phyloP scores from a whole-genome alignment of 2,329 filamentous ascomycete genomes.

The Cladosporium sp. region DNA sequence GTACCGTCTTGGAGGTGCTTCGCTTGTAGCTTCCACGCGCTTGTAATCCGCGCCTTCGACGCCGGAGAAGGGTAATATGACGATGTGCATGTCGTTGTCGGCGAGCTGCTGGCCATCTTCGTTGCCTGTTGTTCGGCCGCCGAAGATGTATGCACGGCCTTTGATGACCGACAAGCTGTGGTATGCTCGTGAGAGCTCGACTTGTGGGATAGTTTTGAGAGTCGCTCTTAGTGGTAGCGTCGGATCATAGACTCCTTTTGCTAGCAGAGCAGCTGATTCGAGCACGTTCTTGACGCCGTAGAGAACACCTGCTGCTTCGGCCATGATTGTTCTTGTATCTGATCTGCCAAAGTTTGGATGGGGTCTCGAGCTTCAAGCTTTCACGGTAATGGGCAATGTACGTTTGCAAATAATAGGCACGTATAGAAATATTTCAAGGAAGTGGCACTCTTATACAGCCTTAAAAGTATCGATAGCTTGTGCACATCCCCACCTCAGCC shows the following conservation, averaged over 20 bases:
- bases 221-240: slow-evolving; percentile 55
- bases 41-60: slow-evolving; percentile 46
- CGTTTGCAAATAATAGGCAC: neutral
- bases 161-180: slow-evolving; percentile 57
- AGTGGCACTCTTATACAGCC: neutral
- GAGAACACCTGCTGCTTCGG: slow-evolving; percentile 41
- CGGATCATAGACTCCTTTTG: slow-evolving; percentile 49
- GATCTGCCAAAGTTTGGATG: neutral
- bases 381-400: neutral
- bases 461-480: neutral
- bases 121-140: slow-evolving; percentile 39
- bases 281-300: slow-evolving; percentile 39
- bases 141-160: slow-evolving; percentile 58
- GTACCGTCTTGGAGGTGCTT: slow-evolving; percentile 41
- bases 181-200: slow-evolving; percentile 48
- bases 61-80: slow-evolving; percentile 52
- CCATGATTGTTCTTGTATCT: slow-evolving; percentile 21
- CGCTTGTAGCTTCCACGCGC: slow-evolving; percentile 35
- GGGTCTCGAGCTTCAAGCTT: neutral
- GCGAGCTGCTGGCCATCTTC: slow-evolving; percentile 33
- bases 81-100: slow-evolving; percentile 53
- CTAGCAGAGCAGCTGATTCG: slow-evolving; percentile 47
- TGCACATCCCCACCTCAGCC: neutral
- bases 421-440: neutral
- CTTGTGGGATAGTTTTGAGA: slow-evolving; percentile 49